Conservation (phyloP, 2,329 filamentous ascomycete genomes). For the Colletotrichum costaricense region DNA sequence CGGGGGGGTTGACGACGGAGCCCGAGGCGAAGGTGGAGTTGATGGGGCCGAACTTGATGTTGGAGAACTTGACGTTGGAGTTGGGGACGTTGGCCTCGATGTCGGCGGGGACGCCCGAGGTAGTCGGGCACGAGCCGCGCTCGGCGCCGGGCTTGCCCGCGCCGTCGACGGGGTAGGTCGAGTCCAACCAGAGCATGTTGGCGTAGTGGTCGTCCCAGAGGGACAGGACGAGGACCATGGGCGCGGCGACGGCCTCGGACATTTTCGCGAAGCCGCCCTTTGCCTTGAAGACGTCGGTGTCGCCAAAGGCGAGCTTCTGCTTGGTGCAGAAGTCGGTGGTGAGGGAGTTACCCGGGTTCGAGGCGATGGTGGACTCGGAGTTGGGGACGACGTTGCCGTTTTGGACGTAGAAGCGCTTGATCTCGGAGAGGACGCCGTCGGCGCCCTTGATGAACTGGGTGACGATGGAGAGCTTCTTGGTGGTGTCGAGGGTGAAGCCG, state of each 20-base stretch:
- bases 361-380: constrained; percentile 52
- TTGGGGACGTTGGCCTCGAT: constrained; percentile 59
- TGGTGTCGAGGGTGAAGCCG: constrained; percentile 68
- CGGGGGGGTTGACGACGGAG: constrained; percentile 13
- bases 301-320: constrained; percentile 68
- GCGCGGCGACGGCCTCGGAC: constrained; percentile 54
- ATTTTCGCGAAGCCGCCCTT: constrained; percentile 70
- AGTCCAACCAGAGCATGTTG: constrained; percentile 74
- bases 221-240: constrained; percentile 62
- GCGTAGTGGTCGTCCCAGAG: constrained; percentile 67
- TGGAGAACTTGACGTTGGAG: constrained; percentile 65
- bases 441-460: constrained; percentile 69
- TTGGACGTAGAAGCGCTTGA: constrained; percentile 75
- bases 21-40: constrained; percentile 58
- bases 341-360: constrained; percentile 59
- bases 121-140: constrained; percentile 65
- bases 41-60: constrained; percentile 68
- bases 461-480: constrained; percentile 71
- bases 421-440: constrained; percentile 66
- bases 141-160: constrained; percentile 54
- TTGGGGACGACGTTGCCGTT: constrained; percentile 69
- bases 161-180: constrained; percentile 65
- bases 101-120: constrained; percentile 61
- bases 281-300: constrained; percentile 62
- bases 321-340: constrained; percentile 67